Base-by-base conservation (phyloP, 73 alveolate genomes). In the Paramecium tetraurelia region DNA sequence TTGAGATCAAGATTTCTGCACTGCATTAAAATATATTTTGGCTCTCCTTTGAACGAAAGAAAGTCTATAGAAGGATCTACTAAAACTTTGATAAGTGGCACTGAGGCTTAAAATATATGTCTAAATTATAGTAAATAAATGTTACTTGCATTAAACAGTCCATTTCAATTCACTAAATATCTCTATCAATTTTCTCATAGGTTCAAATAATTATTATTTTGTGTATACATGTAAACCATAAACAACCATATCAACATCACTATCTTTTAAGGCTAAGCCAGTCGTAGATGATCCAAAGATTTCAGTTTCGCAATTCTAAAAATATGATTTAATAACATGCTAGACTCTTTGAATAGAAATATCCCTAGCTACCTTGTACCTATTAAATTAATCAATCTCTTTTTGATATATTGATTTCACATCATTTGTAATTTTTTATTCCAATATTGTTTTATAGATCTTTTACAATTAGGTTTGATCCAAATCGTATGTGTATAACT, bases 161-260 rank as follows among this genome's bases (percentile, higher is more conserved):
- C 90, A 80, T 80, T 80, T 44, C 24, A 80, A 24, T 46, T 48
- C 33, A 41, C 9, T 11, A 20, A 80, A 44, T 24, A 44, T 24
- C 2, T 80, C 90, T 5, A 80, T 48, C 16, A 80, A 80, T 48
- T 29, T 21, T 80, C 75, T 80, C 90, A 80, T 80, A 16, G 90
- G 90, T 43, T 80, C 90, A 80, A 38, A 80, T n/a, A 80, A 46
- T 80, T 80, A 80, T 12, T 40, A 80, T 44, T 80, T 80, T 31
- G 46, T 80, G 9, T 14, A 44, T 40, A 21, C 70, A 12, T 21
- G 21, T 22, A 80, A 44, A 38, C 90, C 90, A 21, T 21, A 44
- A 10, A 80, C 90, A 21, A 80, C 90, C 43, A 80, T 43, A 44
- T 80, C 90, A 22, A 80, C 90, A 80, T 80, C 90, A 44, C 76